These are phyloP conservation scores for Pseudogymnoascus sp. DNA, from an alignment of 2,329 filamentous ascomycete genomes.

Conservation along the genomic window DNA sequence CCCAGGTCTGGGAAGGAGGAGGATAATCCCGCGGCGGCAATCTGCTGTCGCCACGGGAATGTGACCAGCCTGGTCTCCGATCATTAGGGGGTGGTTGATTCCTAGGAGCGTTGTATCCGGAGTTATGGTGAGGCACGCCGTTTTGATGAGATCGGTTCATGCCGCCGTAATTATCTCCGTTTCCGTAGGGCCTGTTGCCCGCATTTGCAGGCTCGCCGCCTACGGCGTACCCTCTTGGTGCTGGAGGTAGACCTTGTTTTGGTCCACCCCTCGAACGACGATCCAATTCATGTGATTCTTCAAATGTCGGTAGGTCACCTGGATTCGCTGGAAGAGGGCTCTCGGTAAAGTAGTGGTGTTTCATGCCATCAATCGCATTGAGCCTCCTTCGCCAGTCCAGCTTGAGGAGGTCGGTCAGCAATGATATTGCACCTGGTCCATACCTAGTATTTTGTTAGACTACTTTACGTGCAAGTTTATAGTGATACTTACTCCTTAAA, in stretches of 20 bases:
- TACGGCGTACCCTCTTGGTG: conserved; percentile 83
- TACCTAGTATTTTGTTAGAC: conserved; percentile 37
- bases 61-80: conserved; percentile 28
- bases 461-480: conserved; percentile 41
- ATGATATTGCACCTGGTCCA: conserved; percentile 62
- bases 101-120: conserved; percentile 13
- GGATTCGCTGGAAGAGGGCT: conserved; percentile 70
- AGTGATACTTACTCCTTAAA: conserved; percentile 44
- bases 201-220: conserved; percentile 49
- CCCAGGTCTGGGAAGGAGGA: neutral
- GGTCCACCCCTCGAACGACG: conserved; percentile 82
- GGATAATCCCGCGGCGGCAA: conserved; percentile 24
- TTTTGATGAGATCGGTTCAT: conserved; percentile 25
- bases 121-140: conserved; percentile 21
- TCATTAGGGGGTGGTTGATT: conserved; percentile 22
- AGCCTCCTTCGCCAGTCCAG: conserved; percentile 83
- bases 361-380: conserved; percentile 86
- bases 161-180: conserved; percentile 21
- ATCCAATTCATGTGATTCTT: conserved; percentile 95
- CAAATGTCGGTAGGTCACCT: conserved; percentile 80
- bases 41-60: conserved; percentile 25
- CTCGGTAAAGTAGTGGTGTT: conserved; percentile 84
- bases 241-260: conserved; percentile 75
- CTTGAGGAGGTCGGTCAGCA: conserved; percentile 73
- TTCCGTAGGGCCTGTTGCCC: conserved; percentile 20